Base-by-base conservation (phyloP, 352 stramenopile species). In the Globisporangium lucens region DNA sequence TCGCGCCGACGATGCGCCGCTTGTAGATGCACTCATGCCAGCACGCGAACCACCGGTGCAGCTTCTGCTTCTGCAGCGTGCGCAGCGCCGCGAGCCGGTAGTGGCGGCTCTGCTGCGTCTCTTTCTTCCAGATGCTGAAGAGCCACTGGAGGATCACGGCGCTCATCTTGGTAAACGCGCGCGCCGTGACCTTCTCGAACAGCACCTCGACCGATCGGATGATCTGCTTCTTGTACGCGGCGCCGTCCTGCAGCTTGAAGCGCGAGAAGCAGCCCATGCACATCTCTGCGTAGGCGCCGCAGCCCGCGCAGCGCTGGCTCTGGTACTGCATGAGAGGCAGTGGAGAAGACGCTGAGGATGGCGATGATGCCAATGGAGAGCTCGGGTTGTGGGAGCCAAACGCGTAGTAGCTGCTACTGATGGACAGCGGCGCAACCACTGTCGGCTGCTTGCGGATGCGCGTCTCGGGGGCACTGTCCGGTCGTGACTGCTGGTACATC, bases 201-300 rank as follows among this genome's bases (percentile, higher is more conserved):
- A 92, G 69, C 35, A 78, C 75, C 33, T 93, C 83, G 38, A 91
- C 82, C 0, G 80, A 83, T 17, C 76, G 77, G 2, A 77, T 74
- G 27, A 91, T 65, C 65, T 89, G 80, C n/a, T 70, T 73, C 71
- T 93, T 93, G 80, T 92, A 91, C 27, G 65, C 67, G 0, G 77
- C 74, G 27, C 77, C 76, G 60, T 93, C 85, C 35, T 87, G 73
- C 38, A 77, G 75, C 60, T 82, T 83, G 65, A 90, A 89, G 33
- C 79, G 70, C 24, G 83, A 84, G 33, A 93, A 87, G 68, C 85
- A 93, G 6, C 71, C 70, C 51, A 91, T 69, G 68, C 83, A 93
- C 63, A 93, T 80, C 62, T 93, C 85, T 20, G 85, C 83, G 49
- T 78, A 82, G 0, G 73, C 77, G 59, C 83, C 82, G 27, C 85